These are phyloP conservation scores for Dipodascus geniculatus DNA, from an alignment of 805 yeast genomes.

Conservation along the genomic window DNA sequence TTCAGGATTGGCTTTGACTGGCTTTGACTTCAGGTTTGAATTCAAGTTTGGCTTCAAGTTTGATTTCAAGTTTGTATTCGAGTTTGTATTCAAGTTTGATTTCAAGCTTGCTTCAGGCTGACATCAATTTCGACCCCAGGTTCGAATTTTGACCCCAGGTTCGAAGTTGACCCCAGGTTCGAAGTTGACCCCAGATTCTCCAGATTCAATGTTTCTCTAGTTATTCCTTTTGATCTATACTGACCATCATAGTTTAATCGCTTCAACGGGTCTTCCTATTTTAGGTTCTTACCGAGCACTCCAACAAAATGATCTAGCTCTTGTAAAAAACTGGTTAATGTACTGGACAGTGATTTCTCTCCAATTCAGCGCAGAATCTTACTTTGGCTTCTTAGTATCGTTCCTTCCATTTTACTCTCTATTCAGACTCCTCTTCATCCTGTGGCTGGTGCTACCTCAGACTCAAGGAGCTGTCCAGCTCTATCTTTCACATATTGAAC, in stretches of 20 bases:
- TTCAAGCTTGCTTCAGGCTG: no score
- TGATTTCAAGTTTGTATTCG: no score
- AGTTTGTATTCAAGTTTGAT: no score
- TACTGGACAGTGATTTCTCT: slow-evolving; percentile 59
- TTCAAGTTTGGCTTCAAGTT: not conserved
- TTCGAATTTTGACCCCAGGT: no score
- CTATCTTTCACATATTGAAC: slow-evolving; percentile 29
- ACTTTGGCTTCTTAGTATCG: slow-evolving; percentile 33
- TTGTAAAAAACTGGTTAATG: slow-evolving; percentile 36
- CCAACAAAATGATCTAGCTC: slow-evolving; percentile 29
- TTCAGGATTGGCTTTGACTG: not conserved
- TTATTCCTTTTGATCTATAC: not conserved
- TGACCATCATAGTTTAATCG: slow-evolving; percentile 31
- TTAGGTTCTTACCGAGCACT: slow-evolving; percentile 51
- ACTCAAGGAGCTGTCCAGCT: slow-evolving; percentile 35
- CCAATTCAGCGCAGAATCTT: slow-evolving; percentile 29
- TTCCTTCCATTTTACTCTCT: slow-evolving; percentile 47
- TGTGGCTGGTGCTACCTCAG: slow-evolving; percentile 52
- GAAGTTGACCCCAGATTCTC: no score
- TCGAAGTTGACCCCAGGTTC: no score
- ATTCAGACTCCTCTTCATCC: slow-evolving; percentile 34
- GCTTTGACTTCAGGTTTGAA: not conserved
- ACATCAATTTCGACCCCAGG: no score
- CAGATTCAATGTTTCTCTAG: no score
- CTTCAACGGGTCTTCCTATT: slow-evolving; percentile 40